These are phyloP conservation scores for Fraxinus americana DNA, from an alignment of 257 asterid species.

Conservation along the genomic window DNA sequence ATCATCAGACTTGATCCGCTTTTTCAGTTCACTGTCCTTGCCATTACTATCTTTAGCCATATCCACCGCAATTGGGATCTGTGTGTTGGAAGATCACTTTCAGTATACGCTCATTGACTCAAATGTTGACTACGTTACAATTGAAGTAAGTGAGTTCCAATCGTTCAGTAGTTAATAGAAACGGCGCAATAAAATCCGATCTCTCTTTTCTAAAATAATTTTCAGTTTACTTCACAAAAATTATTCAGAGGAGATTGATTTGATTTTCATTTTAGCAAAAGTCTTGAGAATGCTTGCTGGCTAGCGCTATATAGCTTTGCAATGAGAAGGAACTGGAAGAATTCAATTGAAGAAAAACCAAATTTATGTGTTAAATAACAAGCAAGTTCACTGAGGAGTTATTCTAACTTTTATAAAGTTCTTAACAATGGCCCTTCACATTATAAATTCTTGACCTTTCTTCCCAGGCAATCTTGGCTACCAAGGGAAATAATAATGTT, in stretches of 20 bases:
- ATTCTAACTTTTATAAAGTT: background rate
- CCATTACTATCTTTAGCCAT: constrained; percentile 99
- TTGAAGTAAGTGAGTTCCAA: background rate
- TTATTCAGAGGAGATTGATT: no score
- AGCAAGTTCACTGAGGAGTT: background rate
- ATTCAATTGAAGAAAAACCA: constrained; percentile 12
- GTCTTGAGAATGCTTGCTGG: no score
- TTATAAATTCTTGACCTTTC: background rate
- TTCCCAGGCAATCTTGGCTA: constrained; percentile 1
- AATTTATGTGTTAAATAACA: background rate
- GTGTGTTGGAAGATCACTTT: constrained; percentile 27
- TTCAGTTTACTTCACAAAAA: background rate
- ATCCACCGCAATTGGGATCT: constrained; percentile 99
- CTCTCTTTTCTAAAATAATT: background rate
- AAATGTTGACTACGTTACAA: background rate
- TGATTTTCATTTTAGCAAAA: no score
- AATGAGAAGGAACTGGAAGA: background rate
- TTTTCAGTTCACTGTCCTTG: constrained; percentile 83
- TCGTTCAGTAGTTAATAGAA: constrained; percentile 20
- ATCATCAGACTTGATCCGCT: constrained; percentile 76
- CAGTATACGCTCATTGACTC: constrained; percentile 3
- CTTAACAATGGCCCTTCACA: constrained; percentile 6
- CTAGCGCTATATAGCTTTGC: background rate
- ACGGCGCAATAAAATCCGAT: constrained; percentile 14
- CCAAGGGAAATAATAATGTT: background rate